Conservation (phyloP, 345 rosid species). For the Gossypium turneri region DNA sequence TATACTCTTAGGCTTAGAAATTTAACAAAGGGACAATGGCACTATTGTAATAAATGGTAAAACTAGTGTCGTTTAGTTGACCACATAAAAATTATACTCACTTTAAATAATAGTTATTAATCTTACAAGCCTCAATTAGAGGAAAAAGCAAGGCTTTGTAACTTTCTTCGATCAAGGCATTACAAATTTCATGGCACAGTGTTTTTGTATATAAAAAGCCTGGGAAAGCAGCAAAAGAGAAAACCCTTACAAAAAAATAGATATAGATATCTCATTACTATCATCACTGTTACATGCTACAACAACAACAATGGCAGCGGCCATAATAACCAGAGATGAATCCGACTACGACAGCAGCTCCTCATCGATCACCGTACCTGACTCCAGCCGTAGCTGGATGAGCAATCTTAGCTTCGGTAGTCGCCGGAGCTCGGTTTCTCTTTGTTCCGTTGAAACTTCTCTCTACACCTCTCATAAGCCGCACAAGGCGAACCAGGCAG, state of each 20-base stretch:
- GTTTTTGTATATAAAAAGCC: constrained; percentile 23
- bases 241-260: not conserved
- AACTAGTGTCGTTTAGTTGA: constrained; percentile 3
- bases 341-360: constrained; percentile 61
- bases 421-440: constrained; percentile 66
- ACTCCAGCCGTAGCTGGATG: constrained; percentile 81
- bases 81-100: constrained; percentile 10
- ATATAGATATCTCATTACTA: not conserved
- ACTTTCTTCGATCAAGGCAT: constrained; percentile 32
- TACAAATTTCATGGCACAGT: constrained; percentile 12
- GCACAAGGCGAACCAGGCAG: constrained; percentile 89
- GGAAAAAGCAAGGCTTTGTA: constrained; percentile 27
- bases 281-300: constrained; percentile 8
- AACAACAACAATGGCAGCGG: constrained; percentile 39
- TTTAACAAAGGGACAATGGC: constrained; percentile 5
- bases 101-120: constrained; percentile 15
- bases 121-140: not conserved
- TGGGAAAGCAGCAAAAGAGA: constrained; percentile 5
- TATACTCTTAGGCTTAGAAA: too few species aligned
- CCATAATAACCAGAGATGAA: constrained; percentile 45
- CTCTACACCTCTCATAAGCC: constrained; percentile 48
- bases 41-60: constrained; percentile 10
- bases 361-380: constrained; percentile 56
- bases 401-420: constrained; percentile 81
- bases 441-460: constrained; percentile 28